A percentile compares a stretch with the other conserved stretches of the same genome.
phyloP scores from a whole-genome alignment of 2,329 filamentous ascomycete species.

The Pseudodiploospora longispora region DNA sequence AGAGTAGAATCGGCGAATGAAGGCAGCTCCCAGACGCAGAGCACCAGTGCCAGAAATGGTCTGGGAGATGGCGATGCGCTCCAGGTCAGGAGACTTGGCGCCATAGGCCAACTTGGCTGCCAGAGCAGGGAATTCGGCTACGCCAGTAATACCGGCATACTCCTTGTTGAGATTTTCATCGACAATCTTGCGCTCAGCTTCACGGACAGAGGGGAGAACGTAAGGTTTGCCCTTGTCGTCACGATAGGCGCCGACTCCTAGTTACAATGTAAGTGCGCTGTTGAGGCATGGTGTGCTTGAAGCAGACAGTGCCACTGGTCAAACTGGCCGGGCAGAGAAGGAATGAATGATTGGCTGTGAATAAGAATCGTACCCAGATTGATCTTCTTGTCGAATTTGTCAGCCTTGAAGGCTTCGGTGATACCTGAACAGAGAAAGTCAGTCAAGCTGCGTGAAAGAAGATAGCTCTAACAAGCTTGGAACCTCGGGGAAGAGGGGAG shows the following conservation, averaged over 20 bases:
- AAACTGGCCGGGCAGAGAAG: too few relatives aligned
- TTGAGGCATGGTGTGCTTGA: too few relatives aligned
- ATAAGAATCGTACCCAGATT: constrained; percentile 63
- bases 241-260: constrained; percentile 93
- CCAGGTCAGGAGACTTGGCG: constrained; percentile 64
- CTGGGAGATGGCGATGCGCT: constrained; percentile 85
- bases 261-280: not conserved
- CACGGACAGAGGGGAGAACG: constrained; percentile 85
- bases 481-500: constrained; percentile 8
- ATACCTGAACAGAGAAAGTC: constrained; percentile 50
- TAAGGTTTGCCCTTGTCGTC: constrained; percentile 98
- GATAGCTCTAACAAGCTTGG: too few relatives aligned
- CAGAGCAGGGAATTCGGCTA: constrained; percentile 87
- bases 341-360: too few relatives aligned
- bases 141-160: constrained; percentile 94
- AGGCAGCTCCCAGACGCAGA: constrained; percentile 87
- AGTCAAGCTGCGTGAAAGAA: constrained; percentile 6
- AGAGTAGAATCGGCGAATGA: constrained; percentile 86
- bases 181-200: constrained; percentile 82
- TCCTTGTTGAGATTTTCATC: constrained; percentile 81
- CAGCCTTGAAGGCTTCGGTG: constrained; percentile 98
- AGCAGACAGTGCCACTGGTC: too few relatives aligned
- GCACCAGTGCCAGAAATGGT: constrained; percentile 97
- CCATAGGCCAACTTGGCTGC: constrained; percentile 90
- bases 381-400: constrained; percentile 90